A percentile compares a stretch with the other conserved stretches of the same genome.
These are phyloP conservation scores for Aspergillus olivimuriae DNA, from an alignment of 495 filamentous ascomycete species.

Conservation along the genomic window DNA sequence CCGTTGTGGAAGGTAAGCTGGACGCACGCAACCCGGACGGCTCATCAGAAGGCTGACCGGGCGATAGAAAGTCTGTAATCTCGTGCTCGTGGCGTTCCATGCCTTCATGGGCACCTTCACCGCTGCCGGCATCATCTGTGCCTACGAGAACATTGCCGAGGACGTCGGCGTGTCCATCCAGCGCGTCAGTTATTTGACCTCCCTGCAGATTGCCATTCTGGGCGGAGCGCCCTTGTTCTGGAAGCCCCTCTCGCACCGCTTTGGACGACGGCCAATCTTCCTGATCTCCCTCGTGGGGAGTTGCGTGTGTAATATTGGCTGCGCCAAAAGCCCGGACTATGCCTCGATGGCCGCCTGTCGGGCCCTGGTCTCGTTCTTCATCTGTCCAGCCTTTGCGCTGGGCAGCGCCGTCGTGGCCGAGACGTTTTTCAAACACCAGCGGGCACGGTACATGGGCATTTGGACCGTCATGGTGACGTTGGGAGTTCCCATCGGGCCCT, in stretches of 20 bases:
- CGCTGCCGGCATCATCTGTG: conserved; percentile 47
- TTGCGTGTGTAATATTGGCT: conserved; percentile 41
- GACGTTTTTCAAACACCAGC: conserved; percentile 44
- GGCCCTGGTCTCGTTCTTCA: conserved; percentile 47
- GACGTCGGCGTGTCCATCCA: conserved; percentile 40
- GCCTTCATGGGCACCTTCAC: conserved; percentile 53
- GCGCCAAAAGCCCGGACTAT: conserved; percentile 37
- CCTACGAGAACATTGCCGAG: conserved; percentile 40
- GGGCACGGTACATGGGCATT: conserved; percentile 47
- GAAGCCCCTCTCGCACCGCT: conserved; percentile 50
- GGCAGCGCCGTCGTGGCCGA: conserved; percentile 49
- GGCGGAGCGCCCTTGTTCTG: conserved; percentile 48
- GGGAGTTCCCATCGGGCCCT: conserved; percentile 45
- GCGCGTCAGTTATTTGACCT: conserved; percentile 44
- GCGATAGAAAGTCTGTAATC: conserved; percentile 43
- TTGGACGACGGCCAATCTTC: conserved; percentile 46
- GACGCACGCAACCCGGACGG: neutral
- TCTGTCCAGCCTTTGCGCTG: conserved; percentile 48
- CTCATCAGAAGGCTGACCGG: neutral
- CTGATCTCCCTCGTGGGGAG: conserved; percentile 41
- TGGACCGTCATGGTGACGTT: conserved; percentile 50
- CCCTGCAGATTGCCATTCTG: conserved; percentile 46
- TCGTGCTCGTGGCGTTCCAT: conserved; percentile 49
- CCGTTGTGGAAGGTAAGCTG: conserved; percentile 41
- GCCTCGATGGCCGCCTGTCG: conserved; percentile 39